Evolutionary conservation across 192 early-diverging fungal genomes (phyloP).

Genomic region (Thamnidium elegans): DNA sequence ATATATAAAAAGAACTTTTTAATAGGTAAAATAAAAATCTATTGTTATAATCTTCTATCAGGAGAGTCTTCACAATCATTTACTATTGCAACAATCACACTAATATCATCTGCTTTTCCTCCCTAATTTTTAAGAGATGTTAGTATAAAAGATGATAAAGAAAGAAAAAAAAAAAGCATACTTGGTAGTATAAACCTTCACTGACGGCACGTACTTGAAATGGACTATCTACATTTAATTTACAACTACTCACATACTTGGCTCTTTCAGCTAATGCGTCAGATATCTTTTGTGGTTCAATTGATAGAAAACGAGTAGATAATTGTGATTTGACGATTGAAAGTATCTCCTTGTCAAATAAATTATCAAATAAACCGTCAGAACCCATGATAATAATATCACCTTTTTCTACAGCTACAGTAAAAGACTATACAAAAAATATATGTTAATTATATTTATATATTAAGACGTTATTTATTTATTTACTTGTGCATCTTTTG

Average conservation of each 20-base stretch:
- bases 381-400: constrained; percentile 94
- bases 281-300: constrained; percentile 74
- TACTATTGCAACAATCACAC: constrained; percentile 83
- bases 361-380: constrained; percentile 97
- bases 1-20: no score
- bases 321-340: constrained; percentile 5
- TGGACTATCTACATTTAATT: constrained; percentile 67
- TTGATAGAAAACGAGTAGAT: constrained; percentile 20
- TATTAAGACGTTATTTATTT: not conserved
- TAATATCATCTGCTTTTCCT: constrained; percentile 95
- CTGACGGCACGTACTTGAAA: constrained; percentile 91
- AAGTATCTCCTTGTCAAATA: constrained; percentile 97
- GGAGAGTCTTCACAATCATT: constrained; percentile 32
- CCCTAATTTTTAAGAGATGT: constrained; percentile 53
- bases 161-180: not conserved
- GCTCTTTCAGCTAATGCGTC: constrained; percentile 77
- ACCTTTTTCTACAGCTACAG: constrained; percentile 82
- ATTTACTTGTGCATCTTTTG: constrained; percentile 35
- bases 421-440: constrained; percentile 44
- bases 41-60: constrained; percentile 14
- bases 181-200: constrained; percentile 70
- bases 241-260: constrained; percentile 75
- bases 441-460: not conserved
- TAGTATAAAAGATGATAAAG: not conserved
- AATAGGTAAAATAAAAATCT: no score